Evolutionary conservation across 108 stramenopile species (phyloP).

Genomic region (Skeletonema tropicum): DNA sequence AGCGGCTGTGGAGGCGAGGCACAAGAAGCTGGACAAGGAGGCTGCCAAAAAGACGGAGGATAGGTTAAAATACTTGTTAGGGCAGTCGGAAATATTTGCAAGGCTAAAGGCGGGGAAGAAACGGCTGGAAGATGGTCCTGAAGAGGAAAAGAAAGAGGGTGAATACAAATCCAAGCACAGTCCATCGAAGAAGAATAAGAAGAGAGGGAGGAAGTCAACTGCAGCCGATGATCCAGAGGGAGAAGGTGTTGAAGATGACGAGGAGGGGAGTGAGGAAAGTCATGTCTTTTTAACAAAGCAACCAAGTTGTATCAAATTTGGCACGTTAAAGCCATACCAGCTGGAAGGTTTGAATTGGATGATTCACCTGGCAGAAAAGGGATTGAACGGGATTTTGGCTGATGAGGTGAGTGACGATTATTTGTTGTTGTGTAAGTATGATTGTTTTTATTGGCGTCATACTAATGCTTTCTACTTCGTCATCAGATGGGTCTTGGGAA

Average conservation of each 20-base stretch:
- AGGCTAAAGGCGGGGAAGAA: slow-evolving; percentile 60
- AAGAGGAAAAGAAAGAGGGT: slow-evolving; percentile 55
- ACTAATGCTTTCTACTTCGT: not conserved
- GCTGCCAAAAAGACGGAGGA: slow-evolving; percentile 67
- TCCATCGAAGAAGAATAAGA: slow-evolving; percentile 25
- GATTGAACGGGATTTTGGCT: slow-evolving; percentile 95
- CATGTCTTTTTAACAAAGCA: slow-evolving; percentile 88
- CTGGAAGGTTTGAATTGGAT: slow-evolving; percentile 98
- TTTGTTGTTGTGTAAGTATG: slow-evolving; percentile 11
- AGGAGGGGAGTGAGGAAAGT: slow-evolving; percentile 36
- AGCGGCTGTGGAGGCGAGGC: slow-evolving; percentile 56
- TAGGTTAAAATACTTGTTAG: slow-evolving; percentile 93
- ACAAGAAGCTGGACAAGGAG: slow-evolving; percentile 80
- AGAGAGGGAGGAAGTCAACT: slow-evolving; percentile 15
- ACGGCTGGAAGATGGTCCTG: slow-evolving; percentile 54
- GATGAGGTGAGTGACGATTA: slow-evolving; percentile 91
- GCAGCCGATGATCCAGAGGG: slow-evolving; percentile 49
- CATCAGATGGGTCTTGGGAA: slow-evolving; percentile 88
- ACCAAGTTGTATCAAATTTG: slow-evolving; percentile 88
- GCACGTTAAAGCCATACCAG: slow-evolving; percentile 92
- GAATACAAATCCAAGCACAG: slow-evolving; percentile 30
- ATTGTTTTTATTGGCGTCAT: not conserved
- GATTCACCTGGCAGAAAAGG: slow-evolving; percentile 93
- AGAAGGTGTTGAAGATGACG: slow-evolving; percentile 37
- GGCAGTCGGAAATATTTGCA: slow-evolving; percentile 95